Evolutionary conservation across 768 basidiomycete genomes (phyloP).

Genomic region (Lyophyllum semitale): DNA sequence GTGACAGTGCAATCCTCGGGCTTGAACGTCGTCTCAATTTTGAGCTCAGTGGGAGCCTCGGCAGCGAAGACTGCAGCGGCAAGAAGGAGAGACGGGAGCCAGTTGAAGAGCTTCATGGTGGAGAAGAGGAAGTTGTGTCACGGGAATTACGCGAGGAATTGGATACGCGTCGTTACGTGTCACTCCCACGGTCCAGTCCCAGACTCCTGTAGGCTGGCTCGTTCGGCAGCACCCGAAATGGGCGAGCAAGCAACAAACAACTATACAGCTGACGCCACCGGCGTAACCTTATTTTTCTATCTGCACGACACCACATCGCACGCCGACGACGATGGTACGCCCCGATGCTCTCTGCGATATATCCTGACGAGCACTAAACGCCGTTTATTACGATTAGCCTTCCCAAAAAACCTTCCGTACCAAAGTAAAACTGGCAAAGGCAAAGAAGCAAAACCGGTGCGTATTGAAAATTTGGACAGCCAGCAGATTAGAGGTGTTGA

Average conservation of each 20-base stretch:
- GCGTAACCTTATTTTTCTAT: conserved; percentile 34
- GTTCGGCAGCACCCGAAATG: conserved; percentile 13
- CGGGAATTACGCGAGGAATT: no score
- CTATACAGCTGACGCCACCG: conserved; percentile 35
- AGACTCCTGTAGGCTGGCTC: not conserved
- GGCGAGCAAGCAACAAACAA: conserved; percentile 20
- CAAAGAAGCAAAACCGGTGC: conserved; percentile 92
- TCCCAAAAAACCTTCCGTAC: conserved; percentile 99
- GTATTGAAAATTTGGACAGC: conserved; percentile 18
- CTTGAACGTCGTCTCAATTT: conserved; percentile 59
- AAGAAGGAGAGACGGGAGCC: conserved; percentile 49
- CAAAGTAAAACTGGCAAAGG: conserved; percentile 97
- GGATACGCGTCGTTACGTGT: conserved; percentile 9
- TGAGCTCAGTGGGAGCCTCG: conserved; percentile 51
- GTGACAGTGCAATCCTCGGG: conserved; percentile 59
- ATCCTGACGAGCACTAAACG: conserved; percentile 9
- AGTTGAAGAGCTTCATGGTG: conserved; percentile 54
- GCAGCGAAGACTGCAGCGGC: conserved; percentile 47
- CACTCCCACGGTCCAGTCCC: conserved; percentile 6
- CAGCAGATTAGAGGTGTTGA: not conserved
- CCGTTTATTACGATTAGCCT: conserved; percentile 57
- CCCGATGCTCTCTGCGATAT: conserved; percentile 1
- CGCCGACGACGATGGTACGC: conserved; percentile 54
- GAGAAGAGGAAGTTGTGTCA: not conserved
- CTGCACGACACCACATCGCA: conserved; percentile 30